Base-by-base conservation (phyloP, 2,329 filamentous ascomycete species). In the Cercospora brassicicola region DNA sequence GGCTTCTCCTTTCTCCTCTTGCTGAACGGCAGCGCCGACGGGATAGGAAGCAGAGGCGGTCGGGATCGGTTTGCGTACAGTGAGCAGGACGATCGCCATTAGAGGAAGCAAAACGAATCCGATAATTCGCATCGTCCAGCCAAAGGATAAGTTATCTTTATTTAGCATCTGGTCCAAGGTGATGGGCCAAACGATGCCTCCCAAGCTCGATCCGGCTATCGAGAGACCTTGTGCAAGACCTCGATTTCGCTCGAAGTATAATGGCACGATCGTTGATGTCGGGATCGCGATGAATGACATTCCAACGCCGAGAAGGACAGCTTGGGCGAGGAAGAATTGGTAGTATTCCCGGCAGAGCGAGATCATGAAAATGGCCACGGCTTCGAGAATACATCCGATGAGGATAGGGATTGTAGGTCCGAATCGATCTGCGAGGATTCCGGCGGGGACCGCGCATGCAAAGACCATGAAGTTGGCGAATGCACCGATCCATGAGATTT, bases 261-360 rank as follows among this genome's bases (percentile, higher is more conserved):
- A 82, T 2, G 81, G 79, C 0, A 84, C 77, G 0, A 82, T 79
- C 0, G 82, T 80, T 31, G 86, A 76, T 0, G 82, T 79, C 0
- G 85, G 84, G 0, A 84, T 77, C 15, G 80, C 77, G 5, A 84
- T 72, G 3, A 86, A 74, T 0, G 81, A 81, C 70, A 80, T 81
- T 3, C 75, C 71, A 0, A 78, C 56, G 0, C 84, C 84, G 45
- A 81, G 75, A 1, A 85, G 72, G 1, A 86, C 71, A 2, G 82
- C 84, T 64, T 86, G 84, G 0, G 79, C 79, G 8, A 87, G 82
- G 77, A 87, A 82, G 72, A 86, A 79, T 5, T 87, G 84, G 77
- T 81, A 87, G 69, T 86, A 87, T 33, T 79, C 64, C 3, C 73
- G 79, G 71, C 83, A 85, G 7, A 81, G 72, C 62, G 79, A 82